phyloP scores from a whole-genome alignment of 1,284 basidiomycete species.

The Entoloma clypeatum region DNA sequence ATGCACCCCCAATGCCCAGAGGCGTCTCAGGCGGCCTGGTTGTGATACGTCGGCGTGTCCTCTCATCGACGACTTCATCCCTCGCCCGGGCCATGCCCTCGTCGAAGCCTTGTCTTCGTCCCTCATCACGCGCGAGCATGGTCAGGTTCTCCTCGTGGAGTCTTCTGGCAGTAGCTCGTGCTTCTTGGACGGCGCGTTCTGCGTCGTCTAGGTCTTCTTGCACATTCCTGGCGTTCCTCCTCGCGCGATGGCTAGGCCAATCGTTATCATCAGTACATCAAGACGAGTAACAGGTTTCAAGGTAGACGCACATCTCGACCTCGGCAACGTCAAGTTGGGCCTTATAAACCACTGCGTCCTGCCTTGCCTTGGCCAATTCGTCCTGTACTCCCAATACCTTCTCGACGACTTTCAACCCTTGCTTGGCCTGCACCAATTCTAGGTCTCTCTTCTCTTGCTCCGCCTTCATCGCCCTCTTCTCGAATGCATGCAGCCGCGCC shows the following conservation, averaged over 20 bases:
- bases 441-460: slow-evolving; percentile 22
- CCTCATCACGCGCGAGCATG: slow-evolving; percentile 32
- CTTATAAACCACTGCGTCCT: slow-evolving; percentile 26
- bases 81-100: slow-evolving; percentile 31
- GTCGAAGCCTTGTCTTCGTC: slow-evolving; percentile 31
- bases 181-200: slow-evolving; percentile 28
- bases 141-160: slow-evolving; percentile 31
- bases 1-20: slow-evolving; percentile 15
- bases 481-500: slow-evolving; percentile 25
- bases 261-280: neutral
- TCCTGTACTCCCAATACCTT: slow-evolving; percentile 27
- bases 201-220: slow-evolving; percentile 32
- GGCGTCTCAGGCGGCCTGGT: slow-evolving; percentile 9
- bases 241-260: slow-evolving; percentile 22
- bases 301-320: slow-evolving; percentile 27
- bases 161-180: slow-evolving; percentile 28
- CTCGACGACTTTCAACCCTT: slow-evolving; percentile 25
- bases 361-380: slow-evolving; percentile 24
- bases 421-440: slow-evolving; percentile 23
- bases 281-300: neutral
- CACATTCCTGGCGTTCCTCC: slow-evolving; percentile 21
- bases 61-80: slow-evolving; percentile 18
- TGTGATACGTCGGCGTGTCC: slow-evolving; percentile 1
- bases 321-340: slow-evolving; percentile 27
- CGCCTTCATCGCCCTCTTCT: slow-evolving; percentile 22